Conservation (phyloP, 2,329 filamentous ascomycete genomes). For the Amauroascus verrucosus region DNA sequence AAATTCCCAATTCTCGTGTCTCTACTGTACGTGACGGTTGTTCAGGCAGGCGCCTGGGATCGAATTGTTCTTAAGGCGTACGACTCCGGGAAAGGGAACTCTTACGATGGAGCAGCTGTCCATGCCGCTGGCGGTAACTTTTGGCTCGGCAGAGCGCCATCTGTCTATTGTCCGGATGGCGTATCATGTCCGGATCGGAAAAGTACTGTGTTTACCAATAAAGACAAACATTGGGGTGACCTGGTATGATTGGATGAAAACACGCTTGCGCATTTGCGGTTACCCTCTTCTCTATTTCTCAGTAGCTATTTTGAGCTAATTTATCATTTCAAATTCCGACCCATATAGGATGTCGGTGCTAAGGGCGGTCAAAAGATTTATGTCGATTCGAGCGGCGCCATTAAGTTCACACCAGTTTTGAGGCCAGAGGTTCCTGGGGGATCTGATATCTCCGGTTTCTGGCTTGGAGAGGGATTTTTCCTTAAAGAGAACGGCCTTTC, state of each 20-base stretch:
- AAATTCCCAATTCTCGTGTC: not conserved
- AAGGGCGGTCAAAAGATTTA: slow-evolving; percentile 1
- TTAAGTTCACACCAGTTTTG: not conserved
- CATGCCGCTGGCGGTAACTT: not conserved
- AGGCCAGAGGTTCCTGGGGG: not conserved
- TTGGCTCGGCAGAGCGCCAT: not conserved
- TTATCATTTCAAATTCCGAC: no score
- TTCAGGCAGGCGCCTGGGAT: not conserved
- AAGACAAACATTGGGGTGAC: not conserved
- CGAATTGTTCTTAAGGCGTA: not conserved
- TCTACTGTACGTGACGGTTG: not conserved
- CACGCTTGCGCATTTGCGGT: not conserved
- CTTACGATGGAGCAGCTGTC: not conserved
- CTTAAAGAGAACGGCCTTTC: not conserved
- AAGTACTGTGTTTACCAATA: not conserved
- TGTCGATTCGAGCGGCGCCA: not conserved
- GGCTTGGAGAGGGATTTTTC: not conserved
- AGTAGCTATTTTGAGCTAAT: not conserved
- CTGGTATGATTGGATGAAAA: not conserved
- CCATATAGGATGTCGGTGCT: not conserved
- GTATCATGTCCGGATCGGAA: not conserved
- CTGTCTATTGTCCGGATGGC: not conserved
- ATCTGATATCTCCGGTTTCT: not conserved
- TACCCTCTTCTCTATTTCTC: not conserved
- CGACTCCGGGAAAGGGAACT: not conserved